Conservation (phyloP, 1,139 yeast species). For the Suhomyces maxii region DNA sequence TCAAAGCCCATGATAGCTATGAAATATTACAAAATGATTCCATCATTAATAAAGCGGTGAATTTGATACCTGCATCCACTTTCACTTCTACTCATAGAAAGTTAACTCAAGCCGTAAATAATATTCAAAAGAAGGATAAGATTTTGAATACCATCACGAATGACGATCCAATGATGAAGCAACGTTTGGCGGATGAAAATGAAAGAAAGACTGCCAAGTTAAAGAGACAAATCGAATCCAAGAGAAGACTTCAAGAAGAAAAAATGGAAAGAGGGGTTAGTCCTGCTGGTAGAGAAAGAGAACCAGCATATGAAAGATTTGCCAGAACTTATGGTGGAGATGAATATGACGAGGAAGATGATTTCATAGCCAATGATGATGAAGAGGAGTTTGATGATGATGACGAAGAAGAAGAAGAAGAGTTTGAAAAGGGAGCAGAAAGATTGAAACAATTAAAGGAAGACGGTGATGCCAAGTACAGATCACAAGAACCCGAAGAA, state of each 20-base stretch:
- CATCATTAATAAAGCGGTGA: slow-evolving; percentile 54
- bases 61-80: slow-evolving; percentile 86
- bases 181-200: slow-evolving; percentile 76
- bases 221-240: slow-evolving; percentile 63
- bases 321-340: slow-evolving; percentile 45
- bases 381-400: slow-evolving; percentile 56
- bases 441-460: slow-evolving; percentile 61
- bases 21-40: slow-evolving; percentile 65
- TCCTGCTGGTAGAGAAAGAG: slow-evolving; percentile 29
- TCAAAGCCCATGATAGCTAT: slow-evolving; percentile 68
- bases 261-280: slow-evolving; percentile 33
- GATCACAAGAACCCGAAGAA: slow-evolving; percentile 32
- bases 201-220: slow-evolving; percentile 71
- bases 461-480: slow-evolving; percentile 54
- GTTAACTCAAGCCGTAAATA: slow-evolving; percentile 74
- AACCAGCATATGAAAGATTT: slow-evolving; percentile 42
- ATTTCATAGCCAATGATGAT: slow-evolving; percentile 44
- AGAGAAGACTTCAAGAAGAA: slow-evolving; percentile 50
- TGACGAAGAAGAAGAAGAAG: slow-evolving; percentile 59
- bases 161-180: slow-evolving; percentile 85
- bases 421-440: slow-evolving; percentile 60
- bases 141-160: slow-evolving; percentile 68
- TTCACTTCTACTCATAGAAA: slow-evolving; percentile 77
- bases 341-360: slow-evolving; percentile 48
- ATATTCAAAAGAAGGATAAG: slow-evolving; percentile 59